Conservation (phyloP, 139 green algal species). For the Picochlorum sp. region DNA sequence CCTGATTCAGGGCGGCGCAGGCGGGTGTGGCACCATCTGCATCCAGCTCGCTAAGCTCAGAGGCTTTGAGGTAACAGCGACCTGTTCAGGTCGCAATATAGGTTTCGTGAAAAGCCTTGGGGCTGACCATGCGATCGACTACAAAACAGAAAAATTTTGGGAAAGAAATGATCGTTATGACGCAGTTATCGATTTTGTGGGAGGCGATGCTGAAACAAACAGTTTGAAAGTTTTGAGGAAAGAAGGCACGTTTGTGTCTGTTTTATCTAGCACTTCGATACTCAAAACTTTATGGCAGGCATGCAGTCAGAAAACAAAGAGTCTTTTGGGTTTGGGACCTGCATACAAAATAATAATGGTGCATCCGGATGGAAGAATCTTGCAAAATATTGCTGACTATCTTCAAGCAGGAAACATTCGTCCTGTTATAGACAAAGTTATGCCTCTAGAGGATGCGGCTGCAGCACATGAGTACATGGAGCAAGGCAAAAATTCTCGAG, state of each 20-base stretch:
- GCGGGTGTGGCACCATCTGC: slow-evolving; percentile 25
- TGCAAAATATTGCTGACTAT: slow-evolving; percentile 8
- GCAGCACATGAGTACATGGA: slow-evolving; percentile 27
- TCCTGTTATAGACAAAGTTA: slow-evolving; percentile 10
- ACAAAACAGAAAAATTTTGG: slow-evolving; percentile 26
- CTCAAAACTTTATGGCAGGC: neutral
- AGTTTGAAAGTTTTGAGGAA: slow-evolving; percentile 3
- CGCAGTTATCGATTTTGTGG: slow-evolving; percentile 6
- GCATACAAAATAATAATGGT: slow-evolving; percentile 7
- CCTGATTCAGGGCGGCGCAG: slow-evolving; percentile 25
- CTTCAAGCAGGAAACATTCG: slow-evolving; percentile 17
- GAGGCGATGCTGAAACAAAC: slow-evolving; percentile 6
- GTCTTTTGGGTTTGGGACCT: slow-evolving; percentile 6
- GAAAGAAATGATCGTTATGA: neutral
- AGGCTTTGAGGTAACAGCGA: slow-evolving; percentile 35
- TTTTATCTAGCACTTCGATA: neutral
- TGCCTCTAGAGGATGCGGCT: slow-evolving; percentile 17
- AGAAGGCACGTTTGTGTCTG: neutral
- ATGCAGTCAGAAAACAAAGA: neutral
- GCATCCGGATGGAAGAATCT: neutral
- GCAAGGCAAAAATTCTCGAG: slow-evolving; percentile 10
- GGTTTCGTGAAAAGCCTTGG: slow-evolving; percentile 32
- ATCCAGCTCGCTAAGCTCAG: slow-evolving; percentile 32
- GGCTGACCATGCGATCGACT: slow-evolving; percentile 46
- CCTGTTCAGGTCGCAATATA: slow-evolving; percentile 32